Evolutionary conservation across 78 protist species (phyloP), one percentile per base, ranked within the genome.

Genomic region (Diacronema lutheri): DNA sequence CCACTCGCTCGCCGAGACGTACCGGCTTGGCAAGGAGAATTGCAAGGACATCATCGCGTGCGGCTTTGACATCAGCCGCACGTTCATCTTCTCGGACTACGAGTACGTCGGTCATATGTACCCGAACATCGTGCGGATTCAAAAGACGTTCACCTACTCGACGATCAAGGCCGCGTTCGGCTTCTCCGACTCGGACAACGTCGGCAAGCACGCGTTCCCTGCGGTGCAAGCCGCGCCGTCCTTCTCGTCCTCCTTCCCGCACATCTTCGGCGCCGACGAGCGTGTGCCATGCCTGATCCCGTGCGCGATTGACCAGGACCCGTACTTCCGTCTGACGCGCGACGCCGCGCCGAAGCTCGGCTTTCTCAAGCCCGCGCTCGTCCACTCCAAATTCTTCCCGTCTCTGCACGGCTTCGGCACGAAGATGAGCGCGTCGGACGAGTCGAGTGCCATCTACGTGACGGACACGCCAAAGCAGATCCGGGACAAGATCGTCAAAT

Each of bases 261-360:
- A 94, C 94, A 95, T 99, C 55, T 97, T 99, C 61, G 92, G 95
- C 13, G 14, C 0, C 23, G 29, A 25, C 55, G 40, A 16, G 14
- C 91, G 77, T 37, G 60, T 96, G 23, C 81, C 86, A 33, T 99
- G 99, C 91, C 92, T 99, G 58, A 97, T 99, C 84, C 99, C 99
- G 31, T 96, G 99, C 68, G 99, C 99, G 71, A 97, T 99, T 40
- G 99, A 99, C 84, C 99, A 96, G 74, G 99, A 97, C 87, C 99
- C 99, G 40, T 99, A 99, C 89, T 99, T 99, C 95, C 90, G 99
- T 64, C 84, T 97, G 94, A 95, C 99, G 19, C 83, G 99, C 12
- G 99, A 98, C 84, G 92, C 97, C 38, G 99, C 99, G 25, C 96
- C 95, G 31, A 40, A 93, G 16, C 40, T 98, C 26, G 94, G 93